Evolutionary conservation across 2,329 filamentous ascomycete species (phyloP).

Genomic region (Aspergillus aculeatus): DNA sequence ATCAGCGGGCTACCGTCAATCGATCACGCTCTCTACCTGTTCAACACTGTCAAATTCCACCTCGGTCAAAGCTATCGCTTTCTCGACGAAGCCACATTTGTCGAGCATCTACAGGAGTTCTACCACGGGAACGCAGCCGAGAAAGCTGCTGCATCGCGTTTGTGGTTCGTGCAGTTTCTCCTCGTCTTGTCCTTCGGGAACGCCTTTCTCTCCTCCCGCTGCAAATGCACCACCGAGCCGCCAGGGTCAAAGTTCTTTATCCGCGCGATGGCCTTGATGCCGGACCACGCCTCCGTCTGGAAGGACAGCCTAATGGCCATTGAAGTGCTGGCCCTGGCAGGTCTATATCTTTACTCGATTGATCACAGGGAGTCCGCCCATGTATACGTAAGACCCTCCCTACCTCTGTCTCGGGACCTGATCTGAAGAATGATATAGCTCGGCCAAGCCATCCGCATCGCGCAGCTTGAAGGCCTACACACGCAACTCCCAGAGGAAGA

Average conservation of each 20-base stretch:
- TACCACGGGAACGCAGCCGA: constrained; percentile 20
- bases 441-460: constrained; percentile 43
- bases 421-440: constrained; percentile 24
- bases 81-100: constrained; percentile 17
- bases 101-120: constrained; percentile 25
- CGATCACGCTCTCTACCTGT: constrained; percentile 19
- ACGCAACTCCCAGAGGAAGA: constrained; percentile 41
- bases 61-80: constrained; percentile 19
- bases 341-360: constrained; percentile 41
- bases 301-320: constrained; percentile 41
- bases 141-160: constrained; percentile 20
- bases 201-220: constrained; percentile 15
- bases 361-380: constrained; percentile 39
- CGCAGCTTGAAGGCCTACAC: constrained; percentile 44
- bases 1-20: constrained; percentile 16
- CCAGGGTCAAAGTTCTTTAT: constrained; percentile 22
- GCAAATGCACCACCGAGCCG: constrained; percentile 9
- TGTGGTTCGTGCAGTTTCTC: constrained; percentile 25
- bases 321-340: constrained; percentile 38
- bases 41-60: constrained; percentile 20
- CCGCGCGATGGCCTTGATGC: constrained; percentile 36
- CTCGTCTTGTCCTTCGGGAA: constrained; percentile 18
- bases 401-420: too few relatives aligned
- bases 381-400: constrained; percentile 24
- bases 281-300: constrained; percentile 35